Percentiles rank a stretch among this genome's conserved stretches.
These are phyloP conservation scores for Populus davidiana DNA, from an alignment of 345 rosid species.

Conservation along the genomic window DNA sequence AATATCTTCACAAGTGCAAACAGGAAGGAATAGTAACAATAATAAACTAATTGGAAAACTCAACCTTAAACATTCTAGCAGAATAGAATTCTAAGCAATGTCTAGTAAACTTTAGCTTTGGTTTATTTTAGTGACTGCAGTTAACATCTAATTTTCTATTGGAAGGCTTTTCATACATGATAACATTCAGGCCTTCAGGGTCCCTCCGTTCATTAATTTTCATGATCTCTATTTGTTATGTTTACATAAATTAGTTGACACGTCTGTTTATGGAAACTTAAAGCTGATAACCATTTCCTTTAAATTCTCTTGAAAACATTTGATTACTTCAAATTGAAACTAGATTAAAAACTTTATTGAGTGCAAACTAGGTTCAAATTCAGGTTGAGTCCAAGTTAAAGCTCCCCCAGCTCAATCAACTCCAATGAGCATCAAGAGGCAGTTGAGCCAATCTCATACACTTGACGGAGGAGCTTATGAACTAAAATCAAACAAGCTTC, in stretches of 20 bases:
- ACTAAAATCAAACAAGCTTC: background rate
- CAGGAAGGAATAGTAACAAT: background rate
- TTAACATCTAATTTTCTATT: background rate
- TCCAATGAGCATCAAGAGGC: background rate
- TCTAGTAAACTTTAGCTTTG: background rate
- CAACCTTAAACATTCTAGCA: background rate
- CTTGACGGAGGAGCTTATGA: background rate
- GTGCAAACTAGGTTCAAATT: background rate
- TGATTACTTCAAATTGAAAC: background rate
- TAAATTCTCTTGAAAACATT: background rate
- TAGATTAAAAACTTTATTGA: background rate
- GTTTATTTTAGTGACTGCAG: background rate
- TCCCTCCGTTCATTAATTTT: background rate
- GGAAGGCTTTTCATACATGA: background rate
- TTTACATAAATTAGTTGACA: background rate
- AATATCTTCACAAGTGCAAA: background rate
- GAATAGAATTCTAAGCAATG: background rate
- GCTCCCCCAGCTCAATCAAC: background rate
- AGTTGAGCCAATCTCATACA: background rate
- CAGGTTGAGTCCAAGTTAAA: background rate
- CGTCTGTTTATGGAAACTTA: background rate
- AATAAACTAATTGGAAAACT: background rate
- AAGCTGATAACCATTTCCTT: background rate
- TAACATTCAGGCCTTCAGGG: background rate
- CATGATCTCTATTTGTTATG: background rate